Evolutionary conservation across 202 grass and related monocot species (phyloP).

Genomic region (Panicum virgatum): DNA sequence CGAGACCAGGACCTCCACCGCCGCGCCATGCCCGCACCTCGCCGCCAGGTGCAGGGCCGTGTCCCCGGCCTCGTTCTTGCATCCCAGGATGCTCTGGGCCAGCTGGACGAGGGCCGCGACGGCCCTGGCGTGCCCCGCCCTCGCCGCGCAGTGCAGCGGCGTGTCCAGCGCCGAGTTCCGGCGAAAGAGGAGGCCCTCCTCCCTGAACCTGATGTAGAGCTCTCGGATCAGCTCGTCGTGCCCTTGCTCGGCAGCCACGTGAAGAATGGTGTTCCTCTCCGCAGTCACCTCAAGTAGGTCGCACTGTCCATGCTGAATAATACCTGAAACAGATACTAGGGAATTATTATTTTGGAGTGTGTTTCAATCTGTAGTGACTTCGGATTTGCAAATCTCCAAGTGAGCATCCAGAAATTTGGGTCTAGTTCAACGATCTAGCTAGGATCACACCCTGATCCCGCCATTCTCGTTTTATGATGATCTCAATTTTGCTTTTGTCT

Average conservation of each 20-base stretch:
- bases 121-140: not conserved
- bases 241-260: conserved; percentile 36
- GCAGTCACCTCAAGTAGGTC: not conserved
- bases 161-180: conserved; percentile 48
- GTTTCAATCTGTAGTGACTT: too few relatives aligned
- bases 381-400: too few relatives aligned
- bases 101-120: not conserved
- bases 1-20: not conserved
- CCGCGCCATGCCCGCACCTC: not conserved
- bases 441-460: too few relatives aligned
- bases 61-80: conserved; percentile 24
- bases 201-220: not conserved
- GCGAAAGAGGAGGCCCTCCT: conserved; percentile 18
- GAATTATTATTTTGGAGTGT: too few relatives aligned
- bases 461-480: too few relatives aligned
- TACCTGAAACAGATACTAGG: not conserved
- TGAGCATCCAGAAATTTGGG: too few relatives aligned
- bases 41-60: conserved; percentile 33
- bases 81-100: not conserved
- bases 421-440: too few relatives aligned
- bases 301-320: not conserved
- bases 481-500: too few relatives aligned
- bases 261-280: conserved; percentile 41
- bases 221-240: not conserved
- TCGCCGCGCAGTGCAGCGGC: conserved; percentile 50